Base-by-base conservation (phyloP, 2,329 filamentous ascomycete species). In the Neonectria hederae region DNA sequence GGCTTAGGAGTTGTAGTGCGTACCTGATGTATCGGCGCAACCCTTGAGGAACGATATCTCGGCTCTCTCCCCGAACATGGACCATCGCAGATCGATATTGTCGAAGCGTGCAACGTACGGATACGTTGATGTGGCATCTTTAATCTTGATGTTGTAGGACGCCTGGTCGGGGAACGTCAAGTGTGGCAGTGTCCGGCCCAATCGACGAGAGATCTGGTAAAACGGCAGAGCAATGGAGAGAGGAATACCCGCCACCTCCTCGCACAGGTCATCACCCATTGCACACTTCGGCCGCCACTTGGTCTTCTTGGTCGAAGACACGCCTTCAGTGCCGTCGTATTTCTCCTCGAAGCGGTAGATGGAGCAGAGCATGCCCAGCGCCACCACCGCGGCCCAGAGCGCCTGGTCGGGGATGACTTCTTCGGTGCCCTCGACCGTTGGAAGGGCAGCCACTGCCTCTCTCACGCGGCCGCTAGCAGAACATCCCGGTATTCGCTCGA, bases 301-400 rank as follows among this genome's bases (percentile, higher is more conserved):
- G 19, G 74, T 74, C 0, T 70, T 74, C 1, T 72, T 61, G 19
- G 71, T 75, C 0, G 79, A 74, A 42, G 75, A 79, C 24, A 85
- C 78, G n/a, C 83, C 84, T 14, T 86, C 82, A 56, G 80, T 81
- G 0, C 83, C 84, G 68, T 86, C 83, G 63, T 86, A 81, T 63
- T 81, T 82, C 38, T 83, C 83, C 60, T 86, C 83, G 54, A 84
- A 86, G 7, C 84, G 76, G 65, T 85, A 86, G 53, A 87, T 85
- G 2, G 82, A 84, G 63, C 83, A 86, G 1, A 87, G 72, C 76
- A 87, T 84, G 0, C 84, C 84, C 0, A 86, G 75, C 0, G 82
- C 79, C 0, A 87, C 84, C 1, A 86, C 69, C 0, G 84, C 84
- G 2, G 83, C 84, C 85, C 84, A 87, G 2, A 87, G 74, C 0